Conservation (phyloP, 2,329 filamentous ascomycete species). For the Apiospora rasikravindrae region DNA sequence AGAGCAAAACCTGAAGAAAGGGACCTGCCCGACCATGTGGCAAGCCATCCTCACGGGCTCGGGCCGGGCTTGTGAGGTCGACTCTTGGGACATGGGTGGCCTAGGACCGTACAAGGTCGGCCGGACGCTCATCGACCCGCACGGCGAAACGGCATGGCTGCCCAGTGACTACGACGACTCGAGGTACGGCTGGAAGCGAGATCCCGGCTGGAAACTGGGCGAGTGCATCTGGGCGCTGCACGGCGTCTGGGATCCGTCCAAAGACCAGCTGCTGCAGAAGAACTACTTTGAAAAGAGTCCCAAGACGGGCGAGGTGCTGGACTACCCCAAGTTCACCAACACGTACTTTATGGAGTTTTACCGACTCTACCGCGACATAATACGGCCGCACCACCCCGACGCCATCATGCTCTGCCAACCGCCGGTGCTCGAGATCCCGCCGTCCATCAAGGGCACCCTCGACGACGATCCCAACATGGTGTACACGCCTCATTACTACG, state of each 20-base stretch:
- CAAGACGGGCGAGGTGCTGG: constrained; percentile 71
- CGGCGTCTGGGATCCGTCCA: constrained; percentile 87
- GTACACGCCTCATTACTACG: constrained; percentile 95
- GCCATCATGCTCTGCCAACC: constrained; percentile 91
- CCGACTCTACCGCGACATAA: constrained; percentile 73
- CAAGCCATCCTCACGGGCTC: constrained; percentile 93
- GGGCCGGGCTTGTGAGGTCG: constrained; percentile 85
- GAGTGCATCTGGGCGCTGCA: constrained; percentile 97
- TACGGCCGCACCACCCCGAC: constrained; percentile 77
- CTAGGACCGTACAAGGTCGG: constrained; percentile 93
- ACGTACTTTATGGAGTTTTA: constrained; percentile 90
- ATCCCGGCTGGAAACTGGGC: constrained; percentile 88
- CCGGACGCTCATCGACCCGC: constrained; percentile 80
- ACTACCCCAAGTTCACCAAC: constrained; percentile 88
- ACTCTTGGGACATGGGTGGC: constrained; percentile 91
- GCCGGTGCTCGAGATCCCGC: constrained; percentile 89
- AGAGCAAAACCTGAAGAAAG: constrained; percentile 90
- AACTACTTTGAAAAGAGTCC: constrained; percentile 89
- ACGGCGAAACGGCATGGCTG: constrained; percentile 85
- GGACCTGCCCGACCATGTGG: constrained; percentile 91
- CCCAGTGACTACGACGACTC: constrained; percentile 82
- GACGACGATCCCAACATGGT: constrained; percentile 92
- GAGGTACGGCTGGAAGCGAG: constrained; percentile 87
- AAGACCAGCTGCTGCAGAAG: constrained; percentile 78
- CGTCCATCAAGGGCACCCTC: constrained; percentile 80